Evolutionary conservation across 257 asterid genomes (phyloP).

Genomic region (Craterostigma plantagineum): DNA sequence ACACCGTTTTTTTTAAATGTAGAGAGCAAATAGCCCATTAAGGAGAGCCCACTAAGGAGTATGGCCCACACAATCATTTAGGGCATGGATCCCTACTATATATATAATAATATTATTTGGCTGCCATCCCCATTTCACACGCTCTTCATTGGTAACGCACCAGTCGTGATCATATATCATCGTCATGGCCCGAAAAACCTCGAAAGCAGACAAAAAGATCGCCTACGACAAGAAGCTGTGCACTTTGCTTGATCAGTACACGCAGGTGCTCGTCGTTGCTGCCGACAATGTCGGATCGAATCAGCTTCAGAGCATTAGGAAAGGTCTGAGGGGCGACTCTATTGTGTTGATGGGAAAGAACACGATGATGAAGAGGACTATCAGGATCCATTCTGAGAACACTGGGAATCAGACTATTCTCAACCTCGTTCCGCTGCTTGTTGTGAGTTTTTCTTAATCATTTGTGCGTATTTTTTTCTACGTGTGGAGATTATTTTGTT

Average conservation of each 20-base stretch:
- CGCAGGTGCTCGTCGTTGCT: conserved; percentile 52
- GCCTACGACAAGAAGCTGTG: conserved; percentile 67
- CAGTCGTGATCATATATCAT: background rate
- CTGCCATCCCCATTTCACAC: conserved; percentile 13
- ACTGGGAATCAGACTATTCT: conserved; percentile 53
- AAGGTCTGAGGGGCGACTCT: conserved; percentile 71
- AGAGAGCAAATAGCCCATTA: no score
- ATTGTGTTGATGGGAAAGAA: conserved; percentile 94
- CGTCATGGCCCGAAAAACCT: conserved; percentile 7
- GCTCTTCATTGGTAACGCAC: conserved; percentile 3
- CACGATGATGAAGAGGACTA: conserved; percentile 85
- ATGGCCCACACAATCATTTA: no score
- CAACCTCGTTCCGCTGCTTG: conserved; percentile 71
- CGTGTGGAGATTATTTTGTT: no score
- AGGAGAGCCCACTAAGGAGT: no score
- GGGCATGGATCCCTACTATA: no score
- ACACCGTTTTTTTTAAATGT: no score
- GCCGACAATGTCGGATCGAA: conserved; percentile 88
- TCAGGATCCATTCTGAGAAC: conserved; percentile 66
- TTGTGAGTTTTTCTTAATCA: conserved; percentile 20
- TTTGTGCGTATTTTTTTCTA: no score
- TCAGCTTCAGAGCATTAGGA: conserved; percentile 69
- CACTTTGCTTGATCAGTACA: conserved; percentile 55
- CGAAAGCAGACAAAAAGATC: conserved; percentile 75
- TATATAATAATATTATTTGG: background rate